Conservation (phyloP, 148 eudicot genomes). For the Euryodendron excelsum region DNA sequence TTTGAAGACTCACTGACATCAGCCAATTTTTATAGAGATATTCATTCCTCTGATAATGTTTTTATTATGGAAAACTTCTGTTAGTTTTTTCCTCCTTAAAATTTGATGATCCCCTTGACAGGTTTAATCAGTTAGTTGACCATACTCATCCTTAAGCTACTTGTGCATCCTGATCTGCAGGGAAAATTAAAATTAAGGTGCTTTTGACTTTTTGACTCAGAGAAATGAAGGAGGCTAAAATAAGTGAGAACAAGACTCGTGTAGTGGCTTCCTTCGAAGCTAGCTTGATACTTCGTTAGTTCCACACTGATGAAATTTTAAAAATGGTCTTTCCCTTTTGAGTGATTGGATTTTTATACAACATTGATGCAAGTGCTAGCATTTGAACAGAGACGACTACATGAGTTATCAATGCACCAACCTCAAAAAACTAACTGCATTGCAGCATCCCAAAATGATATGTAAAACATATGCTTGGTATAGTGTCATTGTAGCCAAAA, state of each 20-base stretch:
- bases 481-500: background rate
- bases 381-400: no score
- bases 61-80: no score
- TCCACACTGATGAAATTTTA: background rate
- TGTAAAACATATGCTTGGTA: no score
- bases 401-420: no score
- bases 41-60: no score
- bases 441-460: no score
- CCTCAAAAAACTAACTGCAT: no score
- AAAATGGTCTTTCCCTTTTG: background rate
- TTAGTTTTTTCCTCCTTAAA: no score
- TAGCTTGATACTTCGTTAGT: no score
- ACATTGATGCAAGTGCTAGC: no score
- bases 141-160: background rate
- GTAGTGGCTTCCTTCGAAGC: background rate
- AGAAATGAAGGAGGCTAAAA: background rate
- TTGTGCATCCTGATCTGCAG: background rate
- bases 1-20: no score
- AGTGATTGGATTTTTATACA: background rate
- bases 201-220: background rate
- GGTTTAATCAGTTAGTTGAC: background rate
- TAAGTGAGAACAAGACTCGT: slow-evolving; percentile 1
- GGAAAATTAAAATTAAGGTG: background rate
- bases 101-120: background rate
- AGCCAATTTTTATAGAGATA: no score